phyloP scores from a whole-genome alignment of 306 rosid genomes.

The Parietaria judaica region DNA sequence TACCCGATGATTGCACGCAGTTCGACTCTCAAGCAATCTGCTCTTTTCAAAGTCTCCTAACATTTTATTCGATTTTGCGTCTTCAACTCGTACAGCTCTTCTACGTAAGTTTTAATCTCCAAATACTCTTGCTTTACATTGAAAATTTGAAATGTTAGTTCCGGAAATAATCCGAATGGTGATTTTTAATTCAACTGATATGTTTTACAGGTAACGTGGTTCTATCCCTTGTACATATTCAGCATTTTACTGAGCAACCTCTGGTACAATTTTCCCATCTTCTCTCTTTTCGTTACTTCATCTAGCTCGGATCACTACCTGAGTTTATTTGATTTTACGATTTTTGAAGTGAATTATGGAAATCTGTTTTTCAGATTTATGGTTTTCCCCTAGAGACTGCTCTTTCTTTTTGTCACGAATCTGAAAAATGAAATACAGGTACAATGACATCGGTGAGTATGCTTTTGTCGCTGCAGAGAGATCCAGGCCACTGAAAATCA shows the following conservation, averaged over 20 bases:
- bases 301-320: conserved; percentile 1
- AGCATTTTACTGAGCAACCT: conserved; percentile 74
- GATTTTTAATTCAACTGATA: conserved; percentile 12
- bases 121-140: background rate
- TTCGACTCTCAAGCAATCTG: conserved; percentile 39
- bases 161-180: background rate
- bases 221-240: conserved; percentile 73
- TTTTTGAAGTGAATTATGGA: background rate
- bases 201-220: conserved; percentile 66
- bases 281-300: conserved; percentile 5
- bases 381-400: background rate
- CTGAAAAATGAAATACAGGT: conserved; percentile 42
- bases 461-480: conserved; percentile 83
- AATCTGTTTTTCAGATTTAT: too few relatives aligned
- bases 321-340: background rate
- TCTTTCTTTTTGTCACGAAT: conserved; percentile 4
- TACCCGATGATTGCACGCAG: conserved; percentile 56
- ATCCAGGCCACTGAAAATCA: conserved; percentile 32
- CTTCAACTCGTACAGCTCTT: conserved; percentile 56
- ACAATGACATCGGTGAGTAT: conserved; percentile 83
- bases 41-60: conserved; percentile 34
- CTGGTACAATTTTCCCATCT: conserved; percentile 46
- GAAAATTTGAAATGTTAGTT: background rate
- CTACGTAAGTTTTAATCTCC: conserved; percentile 49
- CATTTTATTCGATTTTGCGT: conserved; percentile 65